Percentiles rank a stretch among this genome's conserved stretches.
Evolutionary conservation across 257 asterid species (phyloP).

Genomic region (Solanum raphanifolium): DNA sequence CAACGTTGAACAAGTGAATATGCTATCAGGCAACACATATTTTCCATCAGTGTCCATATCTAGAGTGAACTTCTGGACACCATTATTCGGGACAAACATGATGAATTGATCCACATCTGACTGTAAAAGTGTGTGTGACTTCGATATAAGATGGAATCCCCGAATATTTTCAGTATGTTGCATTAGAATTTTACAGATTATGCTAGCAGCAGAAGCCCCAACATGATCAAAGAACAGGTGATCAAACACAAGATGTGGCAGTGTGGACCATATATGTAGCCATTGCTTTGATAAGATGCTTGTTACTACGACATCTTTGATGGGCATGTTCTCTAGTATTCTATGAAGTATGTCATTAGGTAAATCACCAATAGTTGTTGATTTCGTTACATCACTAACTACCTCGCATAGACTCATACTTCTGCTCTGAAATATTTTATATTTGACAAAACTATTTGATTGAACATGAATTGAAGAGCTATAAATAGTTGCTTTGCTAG

Average conservation of each 20-base stretch:
- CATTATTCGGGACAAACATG: neutral
- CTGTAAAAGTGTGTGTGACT: neutral
- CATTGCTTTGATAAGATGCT: neutral
- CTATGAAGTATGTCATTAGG: neutral
- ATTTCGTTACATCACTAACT: neutral
- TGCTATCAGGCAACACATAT: neutral
- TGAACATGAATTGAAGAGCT: neutral
- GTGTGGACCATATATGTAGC: neutral
- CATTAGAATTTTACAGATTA: neutral
- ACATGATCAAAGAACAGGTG: neutral
- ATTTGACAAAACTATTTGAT: neutral
- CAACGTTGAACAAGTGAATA: neutral
- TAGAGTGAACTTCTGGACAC: neutral
- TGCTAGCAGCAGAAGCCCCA: neutral
- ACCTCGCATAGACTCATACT: neutral
- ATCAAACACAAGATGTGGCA: neutral
- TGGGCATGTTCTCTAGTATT: neutral
- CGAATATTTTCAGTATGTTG: neutral
- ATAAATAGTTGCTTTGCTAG: neutral
- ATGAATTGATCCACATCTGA: neutral
- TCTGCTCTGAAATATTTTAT: neutral
- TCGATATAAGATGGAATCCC: neutral
- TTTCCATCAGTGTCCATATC: neutral
- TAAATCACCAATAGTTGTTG: neutral
- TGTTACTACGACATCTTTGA: neutral